Conservation (phyloP, 1,284 basidiomycete species). For the Veloboletus limbatus region DNA sequence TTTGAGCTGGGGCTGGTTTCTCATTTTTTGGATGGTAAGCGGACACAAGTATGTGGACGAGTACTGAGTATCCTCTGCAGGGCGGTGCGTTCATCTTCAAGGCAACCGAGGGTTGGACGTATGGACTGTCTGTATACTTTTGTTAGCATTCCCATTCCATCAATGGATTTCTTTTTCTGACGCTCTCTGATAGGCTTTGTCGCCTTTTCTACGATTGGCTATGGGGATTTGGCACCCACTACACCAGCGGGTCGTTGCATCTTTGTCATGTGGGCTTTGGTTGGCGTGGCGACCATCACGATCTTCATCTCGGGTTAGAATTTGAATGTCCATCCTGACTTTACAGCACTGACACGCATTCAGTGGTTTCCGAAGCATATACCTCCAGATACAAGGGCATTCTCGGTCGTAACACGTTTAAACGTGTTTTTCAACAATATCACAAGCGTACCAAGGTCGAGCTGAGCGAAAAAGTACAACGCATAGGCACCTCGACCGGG, state of each 20-base stretch:
- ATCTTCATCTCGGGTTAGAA: slow-evolving; percentile 64
- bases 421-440: slow-evolving; percentile 48
- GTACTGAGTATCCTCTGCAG: slow-evolving; percentile 23
- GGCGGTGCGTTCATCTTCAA: slow-evolving; percentile 56
- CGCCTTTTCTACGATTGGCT: slow-evolving; percentile 67
- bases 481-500: not conserved
- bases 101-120: slow-evolving; percentile 50
- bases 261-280: slow-evolving; percentile 79
- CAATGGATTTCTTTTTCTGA: slow-evolving; percentile 2
- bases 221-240: slow-evolving; percentile 62
- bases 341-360: slow-evolving; percentile 3
- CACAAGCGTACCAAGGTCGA: slow-evolving; percentile 27
- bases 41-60: not conserved
- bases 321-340: not conserved
- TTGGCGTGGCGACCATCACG: slow-evolving; percentile 75
- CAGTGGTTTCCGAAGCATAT: slow-evolving; percentile 66
- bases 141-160: slow-evolving; percentile 43
- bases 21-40: slow-evolving; percentile 56
- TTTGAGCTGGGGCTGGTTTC: slow-evolving; percentile 48
- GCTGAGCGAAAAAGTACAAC: slow-evolving; percentile 10
- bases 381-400: slow-evolving; percentile 52
- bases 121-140: slow-evolving; percentile 63
- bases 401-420: slow-evolving; percentile 46
- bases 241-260: slow-evolving; percentile 71
- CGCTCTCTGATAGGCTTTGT: slow-evolving; percentile 44